Conservation (phyloP, 495 filamentous ascomycete species). For the Tuber borchii region DNA sequence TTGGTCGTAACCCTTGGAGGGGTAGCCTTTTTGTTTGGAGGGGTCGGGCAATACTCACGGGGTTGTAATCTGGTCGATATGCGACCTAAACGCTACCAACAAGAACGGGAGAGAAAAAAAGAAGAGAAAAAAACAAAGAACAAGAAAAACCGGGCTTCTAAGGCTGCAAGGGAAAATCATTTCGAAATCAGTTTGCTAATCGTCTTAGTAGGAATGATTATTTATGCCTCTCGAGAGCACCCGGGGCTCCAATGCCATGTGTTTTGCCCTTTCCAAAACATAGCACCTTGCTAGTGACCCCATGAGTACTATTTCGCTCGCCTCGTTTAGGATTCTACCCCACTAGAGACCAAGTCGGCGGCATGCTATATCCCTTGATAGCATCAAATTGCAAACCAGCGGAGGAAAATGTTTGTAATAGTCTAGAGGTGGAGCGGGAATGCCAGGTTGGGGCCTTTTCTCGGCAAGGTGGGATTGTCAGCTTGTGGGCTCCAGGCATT, state of each 20-base stretch:
- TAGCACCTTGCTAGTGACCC: background rate
- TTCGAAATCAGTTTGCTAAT: background rate
- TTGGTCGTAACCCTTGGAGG: slow-evolving; percentile 31
- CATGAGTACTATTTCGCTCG: background rate
- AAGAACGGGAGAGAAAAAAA: background rate
- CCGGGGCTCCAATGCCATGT: background rate
- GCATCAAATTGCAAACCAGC: background rate
- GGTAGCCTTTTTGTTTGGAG: slow-evolving; percentile 33
- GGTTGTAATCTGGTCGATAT: slow-evolving; percentile 35
- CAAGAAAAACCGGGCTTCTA: background rate
- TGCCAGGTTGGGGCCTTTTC: slow-evolving; percentile 9
- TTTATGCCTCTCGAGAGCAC: background rate
- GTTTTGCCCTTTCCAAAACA: background rate
- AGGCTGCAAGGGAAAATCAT: background rate
- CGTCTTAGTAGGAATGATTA: background rate
- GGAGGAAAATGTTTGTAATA: background rate
- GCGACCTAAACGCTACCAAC: slow-evolving; percentile 14
- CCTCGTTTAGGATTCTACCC: background rate
- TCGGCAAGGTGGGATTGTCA: background rate
- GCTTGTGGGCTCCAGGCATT: slow-evolving; percentile 30
- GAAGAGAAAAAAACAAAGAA: background rate
- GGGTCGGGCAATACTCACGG: slow-evolving; percentile 24
- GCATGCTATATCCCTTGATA: background rate
- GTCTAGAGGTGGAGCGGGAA: slow-evolving; percentile 22
- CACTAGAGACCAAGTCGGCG: background rate